Evolutionary conservation across 768 basidiomycete genomes (phyloP), one percentile per base, ranked within the genome.

Genomic region (Psilocybe cubensis): DNA sequence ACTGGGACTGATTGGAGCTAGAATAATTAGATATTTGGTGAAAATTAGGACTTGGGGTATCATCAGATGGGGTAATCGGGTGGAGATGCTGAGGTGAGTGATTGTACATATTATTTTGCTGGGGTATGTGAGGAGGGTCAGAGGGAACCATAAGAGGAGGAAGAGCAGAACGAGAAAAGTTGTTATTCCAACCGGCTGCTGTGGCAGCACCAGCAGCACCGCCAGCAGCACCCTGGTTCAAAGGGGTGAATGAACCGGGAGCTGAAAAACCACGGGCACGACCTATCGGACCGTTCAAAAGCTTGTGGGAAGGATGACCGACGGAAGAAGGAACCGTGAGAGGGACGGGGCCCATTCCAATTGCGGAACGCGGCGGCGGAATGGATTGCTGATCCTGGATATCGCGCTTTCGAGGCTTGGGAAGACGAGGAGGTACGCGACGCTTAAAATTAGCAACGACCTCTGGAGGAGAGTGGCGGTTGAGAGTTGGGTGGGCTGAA

Each of bases 361-460:
- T 82, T 7, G 89, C 85, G n/a, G 89, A 86, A 60, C 91, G 85
- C 0, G 91, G 88, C 9, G 89, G 88, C 10, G 88, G 87, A 18
- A 91, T 85, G 14, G 81, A 70, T n/a, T 85, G 80, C n/a, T 83
- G 72, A 56, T 91, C 87, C 59, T 87, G 84, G 2, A 79, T 70
- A 59, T 93, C 89, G 61, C 90, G 88, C 71, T 94, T 94, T 63
- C 91, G 77, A 10, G 90, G 89, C 67, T 94, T 94, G 31, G 92
- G 92, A 11, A 93, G 84, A 68, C 94, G 93, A 27, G 94, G 94
- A 17, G 94, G 94, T 4, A 97, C 94, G 64, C 94, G 91, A 59
- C 94, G 91, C 75, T 96, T 96, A 79, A 96, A 96, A 73, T 92
- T 93, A 54, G 94, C 88, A 51, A 96, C 91, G 52, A 95, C 89